Base-by-base conservation (phyloP, 306 rosid species). In the Gastrolobium bilobum region DNA sequence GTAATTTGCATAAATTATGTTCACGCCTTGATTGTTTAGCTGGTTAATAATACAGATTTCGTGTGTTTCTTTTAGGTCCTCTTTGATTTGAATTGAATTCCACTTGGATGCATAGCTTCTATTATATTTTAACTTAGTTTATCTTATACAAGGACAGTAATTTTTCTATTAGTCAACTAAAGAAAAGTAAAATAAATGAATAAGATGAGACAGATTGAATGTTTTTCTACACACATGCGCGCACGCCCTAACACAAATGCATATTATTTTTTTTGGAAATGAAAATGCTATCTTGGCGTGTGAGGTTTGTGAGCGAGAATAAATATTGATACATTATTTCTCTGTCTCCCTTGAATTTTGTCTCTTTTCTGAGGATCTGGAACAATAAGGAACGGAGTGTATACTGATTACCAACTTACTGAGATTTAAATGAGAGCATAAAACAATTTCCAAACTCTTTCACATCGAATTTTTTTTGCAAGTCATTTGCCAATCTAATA, bases 1-100 rank as follows among this genome's bases (percentile, higher is more conserved):
- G 98, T 96, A 44, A 53, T 70, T 79, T 71, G 63, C 53, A 40
- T 64, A n/a, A 9, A 61, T 61, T 68, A 26, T 68, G 34, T 52
- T 52, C 15, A 10, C 0, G 13, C 37, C 5, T 43, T 52, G 29
- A 39, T 37, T 26, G 51, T 67, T 48, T 67, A 6, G 26, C 56
- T 42, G 59, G 13, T 71, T 53, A 6, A 2, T 50, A 46, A 26
- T 68, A 10, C 50, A 7, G 59, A 29, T 60, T 47, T 48, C 50
- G 31, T 59, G 66, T 63, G 38, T 71, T 37, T 46, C 56, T 31
- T 47, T 65, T 71, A 13, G 77, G 11, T 54, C 33, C 10, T 37
- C 9, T 14, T 3, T 58, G 63, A 29, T 56, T 33, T 52, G 68
- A 46, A 53, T 42, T 39, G 61, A 82, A n/a, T 31, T 37, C 15